phyloP scores from a whole-genome alignment of 2,329 filamentous ascomycete genomes.

The Aspergillus sclerotialis region DNA sequence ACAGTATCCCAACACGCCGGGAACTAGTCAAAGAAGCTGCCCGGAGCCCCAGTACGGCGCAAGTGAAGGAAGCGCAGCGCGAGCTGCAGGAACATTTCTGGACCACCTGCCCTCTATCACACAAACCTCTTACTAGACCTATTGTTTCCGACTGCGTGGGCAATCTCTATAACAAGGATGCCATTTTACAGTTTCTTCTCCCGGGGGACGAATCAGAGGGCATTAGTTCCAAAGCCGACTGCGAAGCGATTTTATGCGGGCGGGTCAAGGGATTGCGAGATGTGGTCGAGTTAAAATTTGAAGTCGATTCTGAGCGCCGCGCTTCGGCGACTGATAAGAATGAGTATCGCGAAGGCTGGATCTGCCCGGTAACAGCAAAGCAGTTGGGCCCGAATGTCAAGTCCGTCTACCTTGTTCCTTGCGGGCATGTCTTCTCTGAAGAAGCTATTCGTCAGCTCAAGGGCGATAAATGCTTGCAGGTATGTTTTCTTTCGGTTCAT shows the following conservation, averaged over 20 bases:
- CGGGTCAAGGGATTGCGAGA: slow-evolving; percentile 75
- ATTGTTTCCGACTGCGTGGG: slow-evolving; percentile 81
- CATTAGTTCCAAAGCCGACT: slow-evolving; percentile 49
- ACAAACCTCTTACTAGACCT: slow-evolving; percentile 63
- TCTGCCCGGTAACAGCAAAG: slow-evolving; percentile 84
- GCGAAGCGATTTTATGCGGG: slow-evolving; percentile 54
- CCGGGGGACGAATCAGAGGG: slow-evolving; percentile 48
- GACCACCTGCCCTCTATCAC: slow-evolving; percentile 81
- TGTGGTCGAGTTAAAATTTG: slow-evolving; percentile 78
- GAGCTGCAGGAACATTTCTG: slow-evolving; percentile 83
- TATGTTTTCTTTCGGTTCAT: slow-evolving; percentile 19
- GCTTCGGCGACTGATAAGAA: slow-evolving; percentile 36
- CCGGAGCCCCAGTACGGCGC: slow-evolving; percentile 69
- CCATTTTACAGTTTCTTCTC: slow-evolving; percentile 65
- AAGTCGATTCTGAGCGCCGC: slow-evolving; percentile 40
- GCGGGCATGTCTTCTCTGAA: slow-evolving; percentile 89
- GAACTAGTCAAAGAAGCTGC: slow-evolving; percentile 95
- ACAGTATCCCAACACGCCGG: slow-evolving; percentile 80
- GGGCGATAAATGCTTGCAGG: slow-evolving; percentile 54
- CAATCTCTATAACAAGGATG: slow-evolving; percentile 90
- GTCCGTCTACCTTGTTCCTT: slow-evolving; percentile 85
- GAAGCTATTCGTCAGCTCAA: slow-evolving; percentile 75
- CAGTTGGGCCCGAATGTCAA: slow-evolving; percentile 72
- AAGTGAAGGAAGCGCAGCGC: slow-evolving; percentile 80
- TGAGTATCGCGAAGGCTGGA: slow-evolving; percentile 53